Evolutionary conservation across 1,284 basidiomycete genomes (phyloP).

Genomic region (Cutaneotrichosporon sp.): DNA sequence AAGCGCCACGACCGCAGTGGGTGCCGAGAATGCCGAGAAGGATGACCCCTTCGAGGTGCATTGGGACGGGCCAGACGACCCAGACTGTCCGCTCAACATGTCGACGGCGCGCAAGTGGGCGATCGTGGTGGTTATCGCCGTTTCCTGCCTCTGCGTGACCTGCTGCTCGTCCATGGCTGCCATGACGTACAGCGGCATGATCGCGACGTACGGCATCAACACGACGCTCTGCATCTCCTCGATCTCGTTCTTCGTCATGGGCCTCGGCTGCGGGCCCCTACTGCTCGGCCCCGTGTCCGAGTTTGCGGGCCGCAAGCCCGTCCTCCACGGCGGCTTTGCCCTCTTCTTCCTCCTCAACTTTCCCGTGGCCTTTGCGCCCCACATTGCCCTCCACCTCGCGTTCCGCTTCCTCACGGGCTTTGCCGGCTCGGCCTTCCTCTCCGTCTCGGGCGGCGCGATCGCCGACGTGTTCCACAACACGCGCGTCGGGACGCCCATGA

Average conservation of each 20-base stretch:
- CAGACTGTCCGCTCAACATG: slow-evolving; percentile 41
- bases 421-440: slow-evolving; percentile 69
- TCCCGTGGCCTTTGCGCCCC: slow-evolving; percentile 63
- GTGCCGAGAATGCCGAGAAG: slow-evolving; percentile 13
- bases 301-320: slow-evolving; percentile 59
- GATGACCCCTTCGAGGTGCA: slow-evolving; percentile 35
- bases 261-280: slow-evolving; percentile 59
- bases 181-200: slow-evolving; percentile 65
- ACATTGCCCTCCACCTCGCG: slow-evolving; percentile 61
- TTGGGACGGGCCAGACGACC: slow-evolving; percentile 45
- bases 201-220: slow-evolving; percentile 63
- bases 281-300: slow-evolving; percentile 63
- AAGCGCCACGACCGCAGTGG: neutral
- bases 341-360: slow-evolving; percentile 59
- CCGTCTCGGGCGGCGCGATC: slow-evolving; percentile 76
- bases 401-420: slow-evolving; percentile 73
- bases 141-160: slow-evolving; percentile 61
- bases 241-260: slow-evolving; percentile 66
- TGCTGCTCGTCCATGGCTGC: slow-evolving; percentile 71
- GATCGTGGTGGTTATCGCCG: slow-evolving; percentile 34
- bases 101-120: slow-evolving; percentile 41
- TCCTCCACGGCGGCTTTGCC: slow-evolving; percentile 34
- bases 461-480: slow-evolving; percentile 69
- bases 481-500: slow-evolving; percentile 74
- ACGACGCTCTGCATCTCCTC: slow-evolving; percentile 70